phyloP scores from a whole-genome alignment of 768 basidiomycete species.

The Clavulina sp. region DNA sequence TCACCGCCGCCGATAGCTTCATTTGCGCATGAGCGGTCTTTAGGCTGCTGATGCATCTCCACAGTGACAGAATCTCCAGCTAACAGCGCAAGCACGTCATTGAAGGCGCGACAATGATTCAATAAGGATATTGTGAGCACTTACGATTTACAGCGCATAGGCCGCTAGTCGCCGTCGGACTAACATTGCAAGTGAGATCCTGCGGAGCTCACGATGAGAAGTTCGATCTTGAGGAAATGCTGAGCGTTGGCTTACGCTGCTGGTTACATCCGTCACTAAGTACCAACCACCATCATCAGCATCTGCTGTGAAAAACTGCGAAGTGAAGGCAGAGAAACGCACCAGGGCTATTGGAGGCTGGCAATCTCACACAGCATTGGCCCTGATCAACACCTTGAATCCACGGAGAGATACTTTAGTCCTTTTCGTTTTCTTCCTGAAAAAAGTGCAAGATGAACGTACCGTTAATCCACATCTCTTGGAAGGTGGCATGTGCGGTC shows the following conservation, averaged over 20 bases:
- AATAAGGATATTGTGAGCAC: not conserved
- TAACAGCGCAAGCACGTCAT: slow-evolving; percentile 8
- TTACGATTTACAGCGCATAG: not conserved
- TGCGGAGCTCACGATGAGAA: too few species aligned
- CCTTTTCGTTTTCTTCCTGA: slow-evolving; percentile 26
- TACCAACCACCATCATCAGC: too few species aligned
- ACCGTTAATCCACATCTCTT: slow-evolving; percentile 35
- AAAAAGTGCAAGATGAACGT: slow-evolving; percentile 32
- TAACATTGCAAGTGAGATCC: slow-evolving; percentile 31
- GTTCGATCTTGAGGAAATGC: too few species aligned
- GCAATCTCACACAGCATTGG: slow-evolving; percentile 28
- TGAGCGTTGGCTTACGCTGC: too few species aligned
- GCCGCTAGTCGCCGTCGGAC: not conserved
- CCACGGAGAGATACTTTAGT: too few species aligned
- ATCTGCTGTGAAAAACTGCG: too few species aligned
- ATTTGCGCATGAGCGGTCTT: slow-evolving; percentile 27
- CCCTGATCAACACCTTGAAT: slow-evolving; percentile 33
- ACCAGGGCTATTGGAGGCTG: slow-evolving; percentile 31
- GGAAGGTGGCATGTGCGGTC: slow-evolving; percentile 37
- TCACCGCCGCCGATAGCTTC: slow-evolving; percentile 38
- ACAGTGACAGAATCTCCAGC: slow-evolving; percentile 32
- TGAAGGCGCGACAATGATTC: not conserved
- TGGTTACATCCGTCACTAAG: too few species aligned
- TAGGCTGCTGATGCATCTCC: slow-evolving; percentile 38
- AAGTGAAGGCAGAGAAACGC: too few species aligned